Conservation (phyloP, 441 rosid genomes). For the Theobroma grandiflorum region DNA sequence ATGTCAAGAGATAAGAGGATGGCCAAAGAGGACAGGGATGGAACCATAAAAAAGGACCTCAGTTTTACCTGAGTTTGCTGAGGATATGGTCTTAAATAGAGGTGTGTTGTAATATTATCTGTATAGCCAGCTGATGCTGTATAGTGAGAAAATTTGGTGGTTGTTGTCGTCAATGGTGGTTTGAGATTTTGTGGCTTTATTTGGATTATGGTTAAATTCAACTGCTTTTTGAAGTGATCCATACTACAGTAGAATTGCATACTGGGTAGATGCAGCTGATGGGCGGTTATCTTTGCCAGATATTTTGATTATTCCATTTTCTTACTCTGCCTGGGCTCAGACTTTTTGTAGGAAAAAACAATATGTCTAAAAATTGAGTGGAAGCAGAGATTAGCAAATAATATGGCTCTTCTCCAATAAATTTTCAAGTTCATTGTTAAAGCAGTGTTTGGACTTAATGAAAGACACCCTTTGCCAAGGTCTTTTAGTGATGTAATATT, state of each 20-base stretch:
- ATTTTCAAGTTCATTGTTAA: neutral
- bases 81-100: neutral
- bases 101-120: neutral
- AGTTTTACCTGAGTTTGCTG: neutral
- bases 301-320: neutral
- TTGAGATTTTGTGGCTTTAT: neutral
- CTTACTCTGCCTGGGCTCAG: neutral
- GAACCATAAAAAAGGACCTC: conserved; percentile 4
- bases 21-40: neutral
- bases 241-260: neutral
- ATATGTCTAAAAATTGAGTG: neutral
- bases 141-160: neutral
- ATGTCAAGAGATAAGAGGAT: conserved; percentile 2
- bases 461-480: neutral
- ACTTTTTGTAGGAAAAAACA: neutral
- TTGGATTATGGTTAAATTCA: neutral
- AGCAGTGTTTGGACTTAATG: neutral
- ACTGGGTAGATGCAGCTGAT: neutral
- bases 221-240: neutral
- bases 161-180: neutral
- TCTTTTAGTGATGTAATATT: neutral
- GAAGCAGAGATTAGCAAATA: neutral
- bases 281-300: neutral
- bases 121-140: neutral
- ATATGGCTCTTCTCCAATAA: neutral